A percentile compares a stretch with the other conserved stretches of the same genome.
Evolutionary conservation across 768 basidiomycete species (phyloP).

Genomic region (Gyrodon lividus): DNA sequence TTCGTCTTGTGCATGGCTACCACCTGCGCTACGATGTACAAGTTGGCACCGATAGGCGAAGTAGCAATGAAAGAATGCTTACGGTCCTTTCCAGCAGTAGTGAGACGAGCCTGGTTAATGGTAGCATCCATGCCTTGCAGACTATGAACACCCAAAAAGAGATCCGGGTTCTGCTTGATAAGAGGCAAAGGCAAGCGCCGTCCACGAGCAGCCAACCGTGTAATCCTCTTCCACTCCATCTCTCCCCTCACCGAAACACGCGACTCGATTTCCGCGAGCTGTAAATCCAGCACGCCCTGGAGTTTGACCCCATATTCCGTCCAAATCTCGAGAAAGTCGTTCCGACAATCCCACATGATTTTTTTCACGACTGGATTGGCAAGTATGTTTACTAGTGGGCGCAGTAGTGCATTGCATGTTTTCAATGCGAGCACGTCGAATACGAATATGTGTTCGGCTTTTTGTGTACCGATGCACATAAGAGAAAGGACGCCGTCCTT

Average conservation of each 20-base stretch:
- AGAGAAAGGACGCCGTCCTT: conserved; percentile 34
- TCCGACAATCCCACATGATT: conserved; percentile 44
- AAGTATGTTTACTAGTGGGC: conserved; percentile 29
- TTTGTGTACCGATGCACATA: conserved; percentile 34
- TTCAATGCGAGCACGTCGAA: conserved; percentile 36
- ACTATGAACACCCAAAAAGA: conserved; percentile 33
- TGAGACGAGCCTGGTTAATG: conserved; percentile 24
- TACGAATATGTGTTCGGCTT: conserved; percentile 34
- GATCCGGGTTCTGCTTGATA: conserved; percentile 21
- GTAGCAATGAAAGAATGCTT: conserved; percentile 5
- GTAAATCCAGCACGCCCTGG: conserved; percentile 38
- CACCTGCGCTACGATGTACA: conserved; percentile 28
- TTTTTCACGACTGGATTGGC: conserved; percentile 31
- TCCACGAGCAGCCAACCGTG: conserved; percentile 25
- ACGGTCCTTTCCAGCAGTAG: conserved; percentile 35
- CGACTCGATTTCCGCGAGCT: conserved; percentile 39
- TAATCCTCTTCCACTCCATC: conserved; percentile 25
- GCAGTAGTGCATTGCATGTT: conserved; percentile 16
- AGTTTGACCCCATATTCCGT: conserved; percentile 29
- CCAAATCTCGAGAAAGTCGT: conserved; percentile 39
- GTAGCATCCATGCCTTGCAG: conserved; percentile 38
- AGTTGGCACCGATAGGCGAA: neutral
- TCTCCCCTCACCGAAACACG: conserved; percentile 26
- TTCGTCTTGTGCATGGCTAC: conserved; percentile 36
- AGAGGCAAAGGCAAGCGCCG: conserved; percentile 23